Conservation (phyloP, 202 grass and related monocot genomes). For the Zoysia matrella region DNA sequence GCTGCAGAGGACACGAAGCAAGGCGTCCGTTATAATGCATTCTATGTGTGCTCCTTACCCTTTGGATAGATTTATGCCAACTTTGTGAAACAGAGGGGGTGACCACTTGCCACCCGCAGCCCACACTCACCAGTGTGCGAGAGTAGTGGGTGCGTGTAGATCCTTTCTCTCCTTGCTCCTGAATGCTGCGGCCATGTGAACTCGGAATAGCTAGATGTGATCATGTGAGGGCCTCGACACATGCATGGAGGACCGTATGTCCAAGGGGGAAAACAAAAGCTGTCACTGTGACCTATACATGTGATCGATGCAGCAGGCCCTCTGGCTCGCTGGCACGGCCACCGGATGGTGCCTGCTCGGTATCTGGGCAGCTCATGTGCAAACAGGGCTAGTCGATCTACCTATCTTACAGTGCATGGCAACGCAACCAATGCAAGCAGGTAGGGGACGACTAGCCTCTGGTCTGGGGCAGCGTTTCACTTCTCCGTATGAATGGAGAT, state of each 20-base stretch:
- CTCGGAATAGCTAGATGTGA: slow-evolving; percentile 18
- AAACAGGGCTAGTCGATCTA: slow-evolving; percentile 8
- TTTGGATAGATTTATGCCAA: slow-evolving; percentile 51
- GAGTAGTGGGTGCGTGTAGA: neutral
- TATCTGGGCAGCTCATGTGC: slow-evolving; percentile 51
- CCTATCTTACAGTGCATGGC: slow-evolving; percentile 13
- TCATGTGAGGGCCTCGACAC: slow-evolving; percentile 36
- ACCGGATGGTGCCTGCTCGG: slow-evolving; percentile 37
- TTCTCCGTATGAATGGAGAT: neutral
- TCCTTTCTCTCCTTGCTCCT: slow-evolving; percentile 16
- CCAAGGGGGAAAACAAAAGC: slow-evolving; percentile 38
- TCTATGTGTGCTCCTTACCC: slow-evolving; percentile 46
- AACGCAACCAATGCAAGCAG: neutral
- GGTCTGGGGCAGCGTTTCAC: neutral
- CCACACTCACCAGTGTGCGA: neutral
- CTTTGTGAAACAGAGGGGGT: slow-evolving; percentile 47
- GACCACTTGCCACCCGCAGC: slow-evolving; percentile 20
- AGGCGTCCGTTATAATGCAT: slow-evolving; percentile 21
- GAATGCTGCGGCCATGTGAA: slow-evolving; percentile 48
- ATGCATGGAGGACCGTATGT: slow-evolving; percentile 7
- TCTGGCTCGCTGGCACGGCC: slow-evolving; percentile 40
- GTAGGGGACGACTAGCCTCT: neutral
- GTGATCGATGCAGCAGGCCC: neutral
- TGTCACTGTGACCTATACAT: slow-evolving; percentile 32
- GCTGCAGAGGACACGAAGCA: slow-evolving; percentile 45